phyloP scores from a whole-genome alignment of 1,284 basidiomycete species.

The Polyporus tsugae region DNA sequence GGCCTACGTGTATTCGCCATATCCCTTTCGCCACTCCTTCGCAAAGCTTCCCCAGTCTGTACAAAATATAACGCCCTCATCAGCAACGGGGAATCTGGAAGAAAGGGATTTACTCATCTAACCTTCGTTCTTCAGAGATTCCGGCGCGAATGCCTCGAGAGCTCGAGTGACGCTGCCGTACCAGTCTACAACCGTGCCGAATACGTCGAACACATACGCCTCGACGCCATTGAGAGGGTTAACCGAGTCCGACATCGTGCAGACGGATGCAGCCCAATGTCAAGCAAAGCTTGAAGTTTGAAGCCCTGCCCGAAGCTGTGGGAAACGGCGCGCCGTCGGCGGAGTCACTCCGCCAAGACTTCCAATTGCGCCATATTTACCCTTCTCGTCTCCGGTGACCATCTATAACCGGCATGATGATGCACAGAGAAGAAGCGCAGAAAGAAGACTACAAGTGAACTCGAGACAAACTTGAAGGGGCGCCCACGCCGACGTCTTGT shows the following conservation, averaged over 20 bases:
- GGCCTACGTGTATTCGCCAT: conserved; percentile 56
- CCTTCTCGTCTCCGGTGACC: background rate
- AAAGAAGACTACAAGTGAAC: background rate
- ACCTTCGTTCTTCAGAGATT: conserved; percentile 37
- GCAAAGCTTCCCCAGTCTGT: conserved; percentile 59
- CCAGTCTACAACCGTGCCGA: conserved; percentile 74
- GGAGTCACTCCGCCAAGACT: background rate
- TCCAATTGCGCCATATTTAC: conserved; percentile 9
- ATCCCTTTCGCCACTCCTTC: conserved; percentile 63
- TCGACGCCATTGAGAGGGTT: conserved; percentile 48
- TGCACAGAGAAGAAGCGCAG: background rate
- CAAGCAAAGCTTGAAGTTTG: too few species aligned
- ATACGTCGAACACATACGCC: conserved; percentile 68
- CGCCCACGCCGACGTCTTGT: conserved; percentile 9
- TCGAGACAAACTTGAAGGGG: background rate
- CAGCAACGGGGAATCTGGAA: background rate
- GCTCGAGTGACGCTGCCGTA: conserved; percentile 54
- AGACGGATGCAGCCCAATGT: background rate
- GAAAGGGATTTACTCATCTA: background rate
- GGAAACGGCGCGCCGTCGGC: background rate
- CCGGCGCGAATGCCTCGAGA: conserved; percentile 41
- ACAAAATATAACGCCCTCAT: background rate
- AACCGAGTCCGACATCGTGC: background rate
- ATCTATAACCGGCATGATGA: background rate
- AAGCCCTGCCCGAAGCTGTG: background rate